Evolutionary conservation across 495 filamentous ascomycete species (phyloP).

Genomic region (Aspergillus asperescens): DNA sequence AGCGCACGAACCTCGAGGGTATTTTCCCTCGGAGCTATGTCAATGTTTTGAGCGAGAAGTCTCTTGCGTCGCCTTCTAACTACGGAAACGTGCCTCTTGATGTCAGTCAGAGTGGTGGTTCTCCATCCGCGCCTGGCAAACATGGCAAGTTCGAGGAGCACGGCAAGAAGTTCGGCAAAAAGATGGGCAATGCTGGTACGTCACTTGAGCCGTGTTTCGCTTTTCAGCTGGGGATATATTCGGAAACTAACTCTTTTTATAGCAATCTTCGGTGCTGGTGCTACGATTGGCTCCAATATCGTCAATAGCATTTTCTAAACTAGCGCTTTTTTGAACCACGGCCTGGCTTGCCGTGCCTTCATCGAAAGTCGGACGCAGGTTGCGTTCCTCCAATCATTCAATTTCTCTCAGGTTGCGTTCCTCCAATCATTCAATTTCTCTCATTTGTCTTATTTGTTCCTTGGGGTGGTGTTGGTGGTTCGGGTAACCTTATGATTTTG

Average conservation of each 20-base stretch:
- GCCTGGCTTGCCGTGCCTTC: slow-evolving; percentile 3
- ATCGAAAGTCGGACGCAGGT: neutral
- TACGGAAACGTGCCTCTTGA: slow-evolving; percentile 52
- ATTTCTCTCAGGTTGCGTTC: neutral
- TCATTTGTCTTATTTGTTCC: slow-evolving; percentile 10
- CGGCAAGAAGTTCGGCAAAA: slow-evolving; percentile 55
- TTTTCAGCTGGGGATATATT: neutral
- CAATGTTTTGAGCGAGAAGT: slow-evolving; percentile 50
- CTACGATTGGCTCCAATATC: slow-evolving; percentile 84
- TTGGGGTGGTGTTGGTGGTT: slow-evolving; percentile 31
- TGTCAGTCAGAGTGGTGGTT: slow-evolving; percentile 44
- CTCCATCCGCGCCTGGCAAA: slow-evolving; percentile 23
- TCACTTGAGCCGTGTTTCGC: neutral
- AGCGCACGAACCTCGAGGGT: slow-evolving; percentile 73
- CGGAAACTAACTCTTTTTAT: slow-evolving; percentile 11
- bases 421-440: slow-evolving; percentile 1
- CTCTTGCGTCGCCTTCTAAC: slow-evolving; percentile 27
- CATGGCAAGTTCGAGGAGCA: slow-evolving; percentile 47
- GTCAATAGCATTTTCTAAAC: slow-evolving; percentile 85
- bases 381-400: neutral
- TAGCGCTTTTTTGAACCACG: slow-evolving; percentile 8
- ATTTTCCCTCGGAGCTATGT: slow-evolving; percentile 92
- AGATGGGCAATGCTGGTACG: slow-evolving; percentile 52
- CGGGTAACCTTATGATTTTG: slow-evolving; percentile 14
- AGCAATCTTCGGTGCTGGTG: slow-evolving; percentile 77